phyloP scores from a whole-genome alignment of 805 yeast genomes.

The Metschnikowia bowlesiae region DNA sequence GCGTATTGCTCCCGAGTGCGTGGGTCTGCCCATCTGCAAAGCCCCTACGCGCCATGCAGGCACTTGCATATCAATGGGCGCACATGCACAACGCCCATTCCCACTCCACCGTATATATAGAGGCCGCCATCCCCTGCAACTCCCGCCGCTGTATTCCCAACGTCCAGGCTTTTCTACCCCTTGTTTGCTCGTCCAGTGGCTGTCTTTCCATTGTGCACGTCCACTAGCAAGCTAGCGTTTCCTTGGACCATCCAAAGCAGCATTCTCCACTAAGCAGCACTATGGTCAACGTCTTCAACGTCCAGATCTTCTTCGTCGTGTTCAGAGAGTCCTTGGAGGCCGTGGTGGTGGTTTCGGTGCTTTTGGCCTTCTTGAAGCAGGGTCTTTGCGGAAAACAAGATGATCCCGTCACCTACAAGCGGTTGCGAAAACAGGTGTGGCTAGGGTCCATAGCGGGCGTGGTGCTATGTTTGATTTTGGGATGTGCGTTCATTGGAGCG shows the following conservation, averaged over 20 bases:
- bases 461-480: slow-evolving; percentile 72
- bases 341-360: slow-evolving; percentile 81
- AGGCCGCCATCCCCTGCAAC: not conserved
- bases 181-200: not conserved
- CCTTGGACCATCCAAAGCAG: not conserved
- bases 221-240: not conserved
- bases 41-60: not conserved
- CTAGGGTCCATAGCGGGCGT: slow-evolving; percentile 71
- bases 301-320: slow-evolving; percentile 79
- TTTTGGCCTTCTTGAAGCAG: slow-evolving; percentile 86
- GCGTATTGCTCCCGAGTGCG: not conserved
- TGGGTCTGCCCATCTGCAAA: not conserved
- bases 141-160: not conserved
- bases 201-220: not conserved
- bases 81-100: not conserved
- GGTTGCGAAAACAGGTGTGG: slow-evolving; percentile 77
- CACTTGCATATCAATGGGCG: not conserved
- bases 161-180: not conserved
- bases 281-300: slow-evolving; percentile 59
- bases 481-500: slow-evolving; percentile 92
- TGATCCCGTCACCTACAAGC: slow-evolving; percentile 54
- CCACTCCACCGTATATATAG: not conserved
- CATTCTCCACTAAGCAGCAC: not conserved
- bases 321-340: slow-evolving; percentile 95
- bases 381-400: slow-evolving; percentile 57